Evolutionary conservation across 2,329 filamentous ascomycete species (phyloP).

Genomic region (Didymella pinodella): DNA sequence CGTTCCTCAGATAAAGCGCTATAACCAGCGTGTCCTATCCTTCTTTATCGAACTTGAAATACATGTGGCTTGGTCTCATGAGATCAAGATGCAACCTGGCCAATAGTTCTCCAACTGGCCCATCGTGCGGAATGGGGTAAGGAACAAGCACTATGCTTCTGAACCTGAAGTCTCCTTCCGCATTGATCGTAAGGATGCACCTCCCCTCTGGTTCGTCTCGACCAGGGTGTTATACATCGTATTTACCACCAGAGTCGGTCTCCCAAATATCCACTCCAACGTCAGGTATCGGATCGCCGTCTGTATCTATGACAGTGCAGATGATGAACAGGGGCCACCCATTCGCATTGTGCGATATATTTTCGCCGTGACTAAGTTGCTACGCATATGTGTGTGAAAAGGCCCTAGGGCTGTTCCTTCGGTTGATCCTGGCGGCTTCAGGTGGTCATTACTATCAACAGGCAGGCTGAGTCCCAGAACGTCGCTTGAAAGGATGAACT

Average conservation of each 20-base stretch:
- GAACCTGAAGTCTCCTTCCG: slow-evolving; percentile 78
- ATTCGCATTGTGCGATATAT: slow-evolving; percentile 68
- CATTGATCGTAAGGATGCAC: slow-evolving; percentile 72
- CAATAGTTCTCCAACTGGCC: slow-evolving; percentile 64
- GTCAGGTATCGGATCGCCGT: slow-evolving; percentile 66
- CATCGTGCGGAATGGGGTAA: slow-evolving; percentile 81
- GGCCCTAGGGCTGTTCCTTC: slow-evolving; percentile 81
- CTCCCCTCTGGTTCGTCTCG: slow-evolving; percentile 71
- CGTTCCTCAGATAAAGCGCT: slow-evolving; percentile 77
- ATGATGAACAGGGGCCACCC: slow-evolving; percentile 74
- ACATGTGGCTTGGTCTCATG: slow-evolving; percentile 34
- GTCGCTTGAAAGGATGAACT: slow-evolving; percentile 82
- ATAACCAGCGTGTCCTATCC: slow-evolving; percentile 74
- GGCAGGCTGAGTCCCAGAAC: slow-evolving; percentile 78
- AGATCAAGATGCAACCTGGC: slow-evolving; percentile 24
- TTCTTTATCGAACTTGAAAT: slow-evolving; percentile 68
- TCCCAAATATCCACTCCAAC: slow-evolving; percentile 84
- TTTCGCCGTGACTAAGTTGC: slow-evolving; percentile 59
- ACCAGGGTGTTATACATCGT: slow-evolving; percentile 77
- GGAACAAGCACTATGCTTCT: slow-evolving; percentile 80
- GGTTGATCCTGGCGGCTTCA: slow-evolving; percentile 71
- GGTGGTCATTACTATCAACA: slow-evolving; percentile 81
- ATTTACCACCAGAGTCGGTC: slow-evolving; percentile 76
- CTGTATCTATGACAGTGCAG: slow-evolving; percentile 71
- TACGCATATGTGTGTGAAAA: slow-evolving; percentile 80